These are phyloP conservation scores for Penicillium crystallinum DNA, from an alignment of 495 filamentous ascomycete species.

Conservation along the genomic window DNA sequence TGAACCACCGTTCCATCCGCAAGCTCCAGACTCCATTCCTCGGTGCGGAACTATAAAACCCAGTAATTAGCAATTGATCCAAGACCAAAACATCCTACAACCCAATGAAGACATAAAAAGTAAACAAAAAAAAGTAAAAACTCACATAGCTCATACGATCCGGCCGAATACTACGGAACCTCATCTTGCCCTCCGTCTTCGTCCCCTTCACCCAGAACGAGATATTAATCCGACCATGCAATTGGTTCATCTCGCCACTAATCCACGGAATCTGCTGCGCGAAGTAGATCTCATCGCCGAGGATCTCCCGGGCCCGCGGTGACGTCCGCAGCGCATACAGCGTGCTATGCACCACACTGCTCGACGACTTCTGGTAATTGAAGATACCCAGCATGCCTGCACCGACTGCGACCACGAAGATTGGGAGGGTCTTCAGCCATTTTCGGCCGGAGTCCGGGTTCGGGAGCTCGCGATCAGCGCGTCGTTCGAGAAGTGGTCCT, in stretches of 20 bases:
- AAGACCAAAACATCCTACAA: conserved; percentile 9
- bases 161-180: conserved; percentile 71
- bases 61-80: not conserved
- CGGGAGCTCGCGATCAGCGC: conserved; percentile 76
- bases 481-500: conserved; percentile 73
- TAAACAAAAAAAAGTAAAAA: conserved; percentile 7
- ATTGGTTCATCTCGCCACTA: conserved; percentile 84
- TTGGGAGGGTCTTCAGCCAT: conserved; percentile 52
- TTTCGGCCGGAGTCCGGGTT: conserved; percentile 27
- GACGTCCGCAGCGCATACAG: conserved; percentile 88
- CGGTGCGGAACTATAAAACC: conserved; percentile 57
- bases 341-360: conserved; percentile 74
- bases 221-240: conserved; percentile 88
- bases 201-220: conserved; percentile 83
- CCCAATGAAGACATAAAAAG: no score
- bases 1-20: conserved; percentile 62
- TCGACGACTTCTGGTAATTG: conserved; percentile 94
- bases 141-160: conserved; percentile 66
- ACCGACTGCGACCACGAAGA: conserved; percentile 56
- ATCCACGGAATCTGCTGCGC: conserved; percentile 87
- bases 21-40: conserved; percentile 69
- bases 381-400: conserved; percentile 76
- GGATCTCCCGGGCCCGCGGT: conserved; percentile 59
- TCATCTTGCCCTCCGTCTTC: conserved; percentile 64
- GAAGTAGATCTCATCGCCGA: conserved; percentile 95